Evolutionary conservation across 106 monocot species (phyloP), one percentile per base, ranked within the genome.

Genomic region (Apostasia ramifera): DNA sequence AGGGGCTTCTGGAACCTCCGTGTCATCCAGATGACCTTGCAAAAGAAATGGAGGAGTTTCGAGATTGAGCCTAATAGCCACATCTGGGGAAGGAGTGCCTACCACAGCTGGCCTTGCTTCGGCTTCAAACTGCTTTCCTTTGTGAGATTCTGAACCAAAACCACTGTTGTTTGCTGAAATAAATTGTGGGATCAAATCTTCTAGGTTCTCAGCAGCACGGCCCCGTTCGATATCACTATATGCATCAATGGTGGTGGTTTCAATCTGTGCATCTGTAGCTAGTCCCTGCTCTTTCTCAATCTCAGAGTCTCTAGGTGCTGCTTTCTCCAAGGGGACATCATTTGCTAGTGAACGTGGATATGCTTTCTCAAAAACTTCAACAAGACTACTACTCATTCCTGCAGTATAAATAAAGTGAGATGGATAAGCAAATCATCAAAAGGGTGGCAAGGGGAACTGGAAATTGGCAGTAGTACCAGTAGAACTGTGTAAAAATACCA

Each of bases 301-400:
- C 26, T 53, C 37, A 1, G 51, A 57, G 44, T 13, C 60, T 42
- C 59, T 64, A 26, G 65, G 51, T 44, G 66, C 11, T 61, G 67
- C 48, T 61, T 71, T 56, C n/a, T 72, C 81, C 1, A 63, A 11
- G 12, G 55, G 52, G 37, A 8, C 44, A 14, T 53, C 67, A 64
- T 69, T 53, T 40, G 58, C 50, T 49, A 11, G 69, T 38, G 47
- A 41, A 58, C 47, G 2, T 72, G 88, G 78, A 73, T 76, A 67
- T 3, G 13, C 53, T 81, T 55, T 83, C 61, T 82, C 41, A 70
- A 56, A 75, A 55, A 62, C 47, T 71, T 73, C 71, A 54, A 77
- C 60, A n/a, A 85, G 76, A 43, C 66, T 52, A 57, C 38, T 42
- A 58, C 74, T 68, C 76, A 86, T 82, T 49, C 84, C 93, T 89